Evolutionary conservation across 208 protist species (phyloP), one percentile per base, ranked within the genome.

Genomic region (Wallacemonas collosoma): DNA sequence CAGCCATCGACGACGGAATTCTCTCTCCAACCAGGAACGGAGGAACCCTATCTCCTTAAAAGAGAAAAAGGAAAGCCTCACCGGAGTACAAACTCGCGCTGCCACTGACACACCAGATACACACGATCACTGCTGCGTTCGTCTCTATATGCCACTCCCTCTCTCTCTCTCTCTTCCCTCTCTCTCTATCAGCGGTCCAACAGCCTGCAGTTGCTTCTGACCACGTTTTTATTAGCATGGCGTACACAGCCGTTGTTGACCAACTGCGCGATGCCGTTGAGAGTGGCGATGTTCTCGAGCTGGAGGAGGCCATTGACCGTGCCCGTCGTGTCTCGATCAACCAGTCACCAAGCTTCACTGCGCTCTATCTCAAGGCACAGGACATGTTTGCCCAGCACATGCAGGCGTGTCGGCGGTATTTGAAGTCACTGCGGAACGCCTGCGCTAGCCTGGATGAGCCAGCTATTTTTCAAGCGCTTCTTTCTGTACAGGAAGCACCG

Each of bases 371-470:
- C 17, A 78, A 81, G 3, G 81, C 85, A 0, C 78, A 85, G 58
- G 70, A 78, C 53, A 75, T 76, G 58, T 79, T 88, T 38, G 69
- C 73, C 1, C 45, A 77, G 0, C 75, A 88, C 74, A 79, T 93
- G 68, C 80, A 87, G 3, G 81, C 71, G 45, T 93, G 88, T 57
- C 77, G 74, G 12, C 35, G 64, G 7, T 86, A 89, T 41, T 66
- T 95, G 53, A 80, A 84, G 71, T 82, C 86, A 4, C 80, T 92
- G 44, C 86, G 88, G 2, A 78, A 76, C 36, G 90, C 88, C 0
- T 93, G 85, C 60, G 77, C 78, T 12, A 68, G 77, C 48, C 67
- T 87, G 15, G 81, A 81, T 54, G 86, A 89, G 66, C 68, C 69
- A 9, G 80, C 71, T 48, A 82, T 93, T 12, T 83, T 79, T 44